A percentile compares a stretch with the other conserved stretches of the same genome.
These are phyloP conservation scores for Cadophora gregata DNA, from an alignment of 2,329 filamentous ascomycete genomes.

Conservation along the genomic window DNA sequence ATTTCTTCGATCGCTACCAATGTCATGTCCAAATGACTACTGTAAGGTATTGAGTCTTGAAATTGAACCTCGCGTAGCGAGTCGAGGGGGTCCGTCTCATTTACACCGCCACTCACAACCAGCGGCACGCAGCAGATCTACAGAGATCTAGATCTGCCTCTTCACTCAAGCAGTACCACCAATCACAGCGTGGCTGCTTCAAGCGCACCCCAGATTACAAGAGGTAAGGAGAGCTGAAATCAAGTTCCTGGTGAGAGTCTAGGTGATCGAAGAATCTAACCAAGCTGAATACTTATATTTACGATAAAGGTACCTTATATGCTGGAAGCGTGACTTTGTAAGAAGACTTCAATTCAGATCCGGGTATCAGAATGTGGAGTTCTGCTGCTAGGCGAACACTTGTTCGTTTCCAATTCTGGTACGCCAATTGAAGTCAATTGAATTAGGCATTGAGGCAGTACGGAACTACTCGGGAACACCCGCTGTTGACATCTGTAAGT, in stretches of 20 bases:
- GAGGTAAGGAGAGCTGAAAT: neutral
- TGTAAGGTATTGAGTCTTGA: no score
- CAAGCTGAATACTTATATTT: no score
- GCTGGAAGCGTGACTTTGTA: no score
- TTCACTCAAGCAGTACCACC: neutral
- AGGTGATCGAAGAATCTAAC: no score
- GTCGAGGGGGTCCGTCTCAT: no score
- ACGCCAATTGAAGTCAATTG: neutral
- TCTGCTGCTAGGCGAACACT: no score
- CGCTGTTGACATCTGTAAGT: neutral
- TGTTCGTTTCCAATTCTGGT: neutral
- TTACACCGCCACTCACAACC: neutral
- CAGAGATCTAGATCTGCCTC: neutral
- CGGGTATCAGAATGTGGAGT: no score
- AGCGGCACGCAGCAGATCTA: neutral
- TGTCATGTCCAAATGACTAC: no score
- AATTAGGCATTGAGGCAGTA: neutral
- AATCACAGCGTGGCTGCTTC: neutral
- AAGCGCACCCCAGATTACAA: neutral
- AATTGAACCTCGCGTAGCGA: no score
- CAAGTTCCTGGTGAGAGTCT: neutral
- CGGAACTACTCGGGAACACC: neutral
- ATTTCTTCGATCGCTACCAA: no score
- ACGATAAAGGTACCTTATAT: no score
- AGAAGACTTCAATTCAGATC: no score